A percentile compares a stretch with the other conserved stretches of the same genome.
phyloP scores from a whole-genome alignment of 2,329 filamentous ascomycete species.

The Venturia nashicola region DNA sequence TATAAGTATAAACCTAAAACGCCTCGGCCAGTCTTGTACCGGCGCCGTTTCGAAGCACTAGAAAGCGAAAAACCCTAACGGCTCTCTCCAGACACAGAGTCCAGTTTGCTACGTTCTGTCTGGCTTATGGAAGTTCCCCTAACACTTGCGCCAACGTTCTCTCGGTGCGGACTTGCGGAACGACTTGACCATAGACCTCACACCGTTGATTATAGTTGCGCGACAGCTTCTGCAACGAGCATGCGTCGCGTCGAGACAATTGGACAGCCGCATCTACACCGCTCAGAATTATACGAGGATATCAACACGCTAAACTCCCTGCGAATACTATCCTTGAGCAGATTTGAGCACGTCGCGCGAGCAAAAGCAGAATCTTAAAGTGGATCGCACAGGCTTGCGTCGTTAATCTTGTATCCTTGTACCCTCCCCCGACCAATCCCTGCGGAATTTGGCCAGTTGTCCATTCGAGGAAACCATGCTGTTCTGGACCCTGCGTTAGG shows the following conservation, averaged over 20 bases:
- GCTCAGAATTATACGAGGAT: not conserved
- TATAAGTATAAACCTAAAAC: not conserved
- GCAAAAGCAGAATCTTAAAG: not conserved
- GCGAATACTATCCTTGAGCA: not conserved
- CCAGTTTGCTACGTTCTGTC: not conserved
- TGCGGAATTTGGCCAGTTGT: not conserved
- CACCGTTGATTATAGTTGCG: not conserved
- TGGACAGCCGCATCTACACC: not conserved
- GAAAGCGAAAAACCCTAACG: conserved; percentile 1
- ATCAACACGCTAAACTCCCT: not conserved
- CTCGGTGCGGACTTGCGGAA: not conserved
- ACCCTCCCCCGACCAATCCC: not conserved
- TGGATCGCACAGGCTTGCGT: conserved; percentile 1
- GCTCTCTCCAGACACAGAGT: not conserved
- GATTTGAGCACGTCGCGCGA: not conserved
- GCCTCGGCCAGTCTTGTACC: not conserved
- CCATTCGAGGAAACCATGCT: not conserved
- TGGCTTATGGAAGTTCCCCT: not conserved
- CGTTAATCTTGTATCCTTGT: not conserved
- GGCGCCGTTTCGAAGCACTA: not conserved
- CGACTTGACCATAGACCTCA: not conserved
- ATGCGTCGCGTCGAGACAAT: not conserved
- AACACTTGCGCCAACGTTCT: not conserved
- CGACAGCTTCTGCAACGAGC: not conserved
- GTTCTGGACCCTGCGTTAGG: not conserved